Percentiles rank a stretch among this genome's conserved stretches.
phyloP scores from a whole-genome alignment of 2,329 filamentous ascomycete genomes.

The Escovopsis weberi region DNA sequence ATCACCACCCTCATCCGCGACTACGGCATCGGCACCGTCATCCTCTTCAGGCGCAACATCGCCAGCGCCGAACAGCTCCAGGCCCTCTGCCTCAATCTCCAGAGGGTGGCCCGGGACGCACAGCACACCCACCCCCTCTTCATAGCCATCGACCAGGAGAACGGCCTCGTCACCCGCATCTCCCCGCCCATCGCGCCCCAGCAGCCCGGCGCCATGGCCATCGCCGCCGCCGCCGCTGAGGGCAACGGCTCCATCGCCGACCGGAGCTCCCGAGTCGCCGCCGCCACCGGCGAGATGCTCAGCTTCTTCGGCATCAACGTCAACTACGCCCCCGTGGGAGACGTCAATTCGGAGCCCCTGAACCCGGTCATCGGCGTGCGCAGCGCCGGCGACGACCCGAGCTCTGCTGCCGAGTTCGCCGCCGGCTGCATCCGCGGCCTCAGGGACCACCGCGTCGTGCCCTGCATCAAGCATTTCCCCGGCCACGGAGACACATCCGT shows the following conservation, averaged over 20 bases:
- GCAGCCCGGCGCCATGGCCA: constrained; percentile 12
- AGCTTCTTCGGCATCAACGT: constrained; percentile 15
- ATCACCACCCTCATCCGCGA: constrained; percentile 13
- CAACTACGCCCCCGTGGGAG: constrained; percentile 15
- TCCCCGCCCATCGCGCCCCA: constrained; percentile 12
- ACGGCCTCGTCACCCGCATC: constrained; percentile 14
- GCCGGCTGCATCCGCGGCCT: constrained; percentile 10
- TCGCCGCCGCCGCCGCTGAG: constrained; percentile 8
- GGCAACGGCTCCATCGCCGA: constrained; percentile 2
- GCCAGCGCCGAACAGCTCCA: constrained; percentile 9
- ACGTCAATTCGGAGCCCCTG: constrained; percentile 13
- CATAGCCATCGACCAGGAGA: constrained; percentile 15
- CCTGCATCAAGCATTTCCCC: constrained; percentile 15
- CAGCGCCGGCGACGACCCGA: constrained; percentile 12
- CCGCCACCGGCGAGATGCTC: constrained; percentile 10
- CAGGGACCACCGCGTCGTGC: constrained; percentile 8
- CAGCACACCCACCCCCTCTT: constrained; percentile 12
- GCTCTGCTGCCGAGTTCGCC: constrained; percentile 8
- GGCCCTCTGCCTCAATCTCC: constrained; percentile 10
- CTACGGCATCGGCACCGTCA: constrained; percentile 13
- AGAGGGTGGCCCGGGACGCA: constrained; percentile 11
- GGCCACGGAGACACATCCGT: constrained; percentile 14
- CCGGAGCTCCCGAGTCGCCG: constrained; percentile 7
- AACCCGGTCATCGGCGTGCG: constrained; percentile 15
- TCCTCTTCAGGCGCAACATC: constrained; percentile 15